Evolutionary conservation across 1,284 basidiomycete genomes (phyloP).

Genomic region (Flammula alnicola): DNA sequence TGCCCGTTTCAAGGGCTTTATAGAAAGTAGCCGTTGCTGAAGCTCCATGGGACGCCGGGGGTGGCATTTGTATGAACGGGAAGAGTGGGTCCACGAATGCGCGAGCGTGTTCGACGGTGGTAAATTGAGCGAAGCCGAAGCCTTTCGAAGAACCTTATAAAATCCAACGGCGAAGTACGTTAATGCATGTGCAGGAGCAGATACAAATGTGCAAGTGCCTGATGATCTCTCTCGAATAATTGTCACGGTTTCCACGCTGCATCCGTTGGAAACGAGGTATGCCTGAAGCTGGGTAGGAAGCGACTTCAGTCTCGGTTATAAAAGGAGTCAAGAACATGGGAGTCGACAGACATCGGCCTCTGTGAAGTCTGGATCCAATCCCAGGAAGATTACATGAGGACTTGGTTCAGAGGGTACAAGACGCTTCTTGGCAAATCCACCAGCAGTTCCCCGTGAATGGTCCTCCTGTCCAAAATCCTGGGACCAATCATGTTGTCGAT

Average conservation of each 20-base stretch:
- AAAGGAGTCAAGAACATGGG: constrained; percentile 39
- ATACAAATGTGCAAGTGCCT: constrained; percentile 89
- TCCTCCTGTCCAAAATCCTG: constrained; percentile 53
- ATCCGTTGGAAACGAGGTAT: constrained; percentile 75
- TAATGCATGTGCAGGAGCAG: constrained; percentile 69
- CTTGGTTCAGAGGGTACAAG: constrained; percentile 80
- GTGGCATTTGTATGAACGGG: constrained; percentile 84
- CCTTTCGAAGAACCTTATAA: constrained; percentile 86
- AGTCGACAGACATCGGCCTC: constrained; percentile 83
- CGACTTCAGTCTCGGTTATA: constrained; percentile 40
- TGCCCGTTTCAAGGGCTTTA: constrained; percentile 68
- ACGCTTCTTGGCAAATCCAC: constrained; percentile 66
- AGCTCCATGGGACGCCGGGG: constrained; percentile 80
- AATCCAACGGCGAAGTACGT: constrained; percentile 66
- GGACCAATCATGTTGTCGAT: constrained; percentile 25
- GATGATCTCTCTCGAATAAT: constrained; percentile 93
- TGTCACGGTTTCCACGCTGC: constrained; percentile 81
- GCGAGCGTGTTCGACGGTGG: constrained; percentile 79
- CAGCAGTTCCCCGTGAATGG: constrained; percentile 45
- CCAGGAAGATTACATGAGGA: constrained; percentile 90
- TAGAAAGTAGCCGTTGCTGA: constrained; percentile 70
- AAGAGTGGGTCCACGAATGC: constrained; percentile 87
- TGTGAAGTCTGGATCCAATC: constrained; percentile 86
- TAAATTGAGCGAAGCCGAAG: constrained; percentile 93
- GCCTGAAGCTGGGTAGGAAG: constrained; percentile 69